Evolutionary conservation across 495 filamentous ascomycete genomes (phyloP), one percentile per base, ranked within the genome.

Genomic region (Ramalina peruviana): DNA sequence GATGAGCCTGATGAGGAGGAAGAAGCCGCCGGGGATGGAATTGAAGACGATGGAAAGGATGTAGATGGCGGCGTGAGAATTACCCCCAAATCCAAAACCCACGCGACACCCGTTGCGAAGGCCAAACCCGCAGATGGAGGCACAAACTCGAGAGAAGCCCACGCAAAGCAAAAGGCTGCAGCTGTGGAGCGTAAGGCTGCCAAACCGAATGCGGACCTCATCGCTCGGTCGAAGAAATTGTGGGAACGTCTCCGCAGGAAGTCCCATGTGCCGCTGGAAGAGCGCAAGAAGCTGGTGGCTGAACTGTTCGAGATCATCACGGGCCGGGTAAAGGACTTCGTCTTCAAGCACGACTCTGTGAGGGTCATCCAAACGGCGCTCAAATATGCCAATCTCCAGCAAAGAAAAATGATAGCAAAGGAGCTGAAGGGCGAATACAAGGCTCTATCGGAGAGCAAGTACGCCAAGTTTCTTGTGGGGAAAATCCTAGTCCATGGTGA

Each of bases 281-380:
- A 97, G 65, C 74, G 93, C 47, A 85, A 90, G 63, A 75, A 81
- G 62, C 75, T 97, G 17, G 82, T 97, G 30, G 76, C 77, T 20
- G 89, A 97, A 70, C 73, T 97, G 6, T 95, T 88, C 63, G 77
- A 80, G 44, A 89, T 97, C 56, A 83, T 95, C 58, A 93, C 83
- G 6, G 88, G 88, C 19, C 75, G 81, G 16, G 81, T 97, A 57
- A 87, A 86, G 61, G 93, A 96, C 43, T 94, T 95, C 53, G 90
- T 95, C 21, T 84, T 99, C 70, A 99, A 97, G 72, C 93, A 99
- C 64, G 93, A 99, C 60, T 85, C 88, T 10, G 92, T 94, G 21
- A 76, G 93, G 46, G 86, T 94, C 41, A 80, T 99, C 26, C 93
- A 99, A 70, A 94, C 88, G 7, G 90, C 88, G 26, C 74, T 99